A percentile compares a stretch with the other conserved stretches of the same genome.
These are phyloP conservation scores for Rhododendron henanense DNA, from an alignment of 148 eudicot species.

Conservation along the genomic window DNA sequence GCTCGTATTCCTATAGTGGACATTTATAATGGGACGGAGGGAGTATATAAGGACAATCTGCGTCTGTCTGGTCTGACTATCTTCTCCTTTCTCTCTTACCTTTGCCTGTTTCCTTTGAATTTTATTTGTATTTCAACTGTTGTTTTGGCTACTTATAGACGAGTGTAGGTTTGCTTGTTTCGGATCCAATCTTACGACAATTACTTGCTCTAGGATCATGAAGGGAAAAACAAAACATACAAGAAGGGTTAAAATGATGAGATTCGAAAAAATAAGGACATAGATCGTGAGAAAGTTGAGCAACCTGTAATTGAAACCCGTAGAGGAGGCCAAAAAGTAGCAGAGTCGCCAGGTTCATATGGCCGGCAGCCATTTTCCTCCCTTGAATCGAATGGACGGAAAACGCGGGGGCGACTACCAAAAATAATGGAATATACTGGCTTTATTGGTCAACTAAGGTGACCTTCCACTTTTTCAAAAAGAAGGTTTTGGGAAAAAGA, in stretches of 20 bases:
- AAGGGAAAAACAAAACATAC: neutral
- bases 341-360: neutral
- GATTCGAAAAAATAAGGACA: neutral
- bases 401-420: neutral
- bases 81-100: too few relatives aligned
- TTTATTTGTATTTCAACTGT: neutral
- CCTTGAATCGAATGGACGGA: neutral
- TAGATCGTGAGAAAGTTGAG: neutral
- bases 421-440: neutral
- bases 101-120: neutral
- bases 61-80: too few relatives aligned
- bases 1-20: too few relatives aligned
- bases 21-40: too few relatives aligned
- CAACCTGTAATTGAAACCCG: neutral
- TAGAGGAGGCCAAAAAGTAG: neutral
- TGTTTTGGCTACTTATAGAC: neutral
- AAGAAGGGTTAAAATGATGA: neutral
- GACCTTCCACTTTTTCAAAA: too few relatives aligned
- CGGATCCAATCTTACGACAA: neutral
- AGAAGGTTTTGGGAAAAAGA: too few relatives aligned
- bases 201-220: neutral
- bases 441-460: neutral
- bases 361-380: conserved; percentile 1
- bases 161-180: neutral
- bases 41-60: too few relatives aligned